Evolutionary conservation across 163 green algal species (phyloP).

Genomic region (Coccomyxa subellipsoidea): DNA sequence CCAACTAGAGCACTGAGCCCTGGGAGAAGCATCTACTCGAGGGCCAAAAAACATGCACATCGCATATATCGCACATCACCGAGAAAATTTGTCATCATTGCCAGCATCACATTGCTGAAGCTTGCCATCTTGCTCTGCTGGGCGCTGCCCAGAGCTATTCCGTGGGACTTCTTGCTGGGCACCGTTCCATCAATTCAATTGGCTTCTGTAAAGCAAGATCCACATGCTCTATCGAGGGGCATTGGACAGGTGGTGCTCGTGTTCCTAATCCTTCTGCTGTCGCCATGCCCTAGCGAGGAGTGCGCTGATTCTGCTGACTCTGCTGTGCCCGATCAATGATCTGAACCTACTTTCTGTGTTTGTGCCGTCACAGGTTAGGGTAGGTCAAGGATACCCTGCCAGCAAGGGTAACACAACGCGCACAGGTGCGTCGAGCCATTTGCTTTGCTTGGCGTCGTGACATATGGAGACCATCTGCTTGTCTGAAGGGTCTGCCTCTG

Average conservation of each 20-base stretch:
- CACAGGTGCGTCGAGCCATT: not conserved
- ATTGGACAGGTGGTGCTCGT: not conserved
- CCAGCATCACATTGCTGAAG: not conserved
- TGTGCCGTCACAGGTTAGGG: not conserved
- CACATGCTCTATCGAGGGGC: not conserved
- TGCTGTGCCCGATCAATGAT: too few species aligned
- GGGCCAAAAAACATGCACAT: not conserved
- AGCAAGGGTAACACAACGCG: not conserved
- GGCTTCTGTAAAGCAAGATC: not conserved
- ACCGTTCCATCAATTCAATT: not conserved
- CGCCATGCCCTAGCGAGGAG: too few species aligned
- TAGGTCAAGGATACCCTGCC: not conserved
- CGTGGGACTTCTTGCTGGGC: not conserved
- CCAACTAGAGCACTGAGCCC: not conserved
- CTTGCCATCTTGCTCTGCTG: not conserved
- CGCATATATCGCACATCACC: not conserved
- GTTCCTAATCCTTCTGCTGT: not conserved
- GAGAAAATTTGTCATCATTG: not conserved
- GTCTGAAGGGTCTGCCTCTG: too few species aligned
- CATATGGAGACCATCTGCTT: too few species aligned
- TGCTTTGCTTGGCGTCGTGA: too few species aligned
- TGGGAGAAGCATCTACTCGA: not conserved
- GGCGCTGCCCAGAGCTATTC: not conserved
- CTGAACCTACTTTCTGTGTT: too few species aligned
- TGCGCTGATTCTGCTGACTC: too few species aligned